Evolutionary conservation across 2,329 filamentous ascomycete genomes (phyloP).

Genomic region (Neofusicoccum umdonicola): DNA sequence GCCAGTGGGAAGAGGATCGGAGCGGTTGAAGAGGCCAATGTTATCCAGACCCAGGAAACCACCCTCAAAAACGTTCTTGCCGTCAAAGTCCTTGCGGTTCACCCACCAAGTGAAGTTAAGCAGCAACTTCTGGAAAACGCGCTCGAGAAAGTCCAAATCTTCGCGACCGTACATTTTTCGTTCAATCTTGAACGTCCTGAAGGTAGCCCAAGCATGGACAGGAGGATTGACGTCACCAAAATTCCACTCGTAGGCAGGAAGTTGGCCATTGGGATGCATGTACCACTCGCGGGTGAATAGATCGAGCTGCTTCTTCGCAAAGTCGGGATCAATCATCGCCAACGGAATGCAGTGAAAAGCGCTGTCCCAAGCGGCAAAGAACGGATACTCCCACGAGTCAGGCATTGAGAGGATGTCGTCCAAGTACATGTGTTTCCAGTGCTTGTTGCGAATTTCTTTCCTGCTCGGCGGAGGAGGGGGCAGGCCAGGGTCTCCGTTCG

Average conservation of each 20-base stretch:
- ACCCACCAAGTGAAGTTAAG: slow-evolving; percentile 99
- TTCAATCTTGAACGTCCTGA: slow-evolving; percentile 97
- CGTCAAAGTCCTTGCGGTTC: slow-evolving; percentile 89
- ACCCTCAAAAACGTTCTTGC: slow-evolving; percentile 96
- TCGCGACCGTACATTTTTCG: slow-evolving; percentile 94
- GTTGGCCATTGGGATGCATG: slow-evolving; percentile 94
- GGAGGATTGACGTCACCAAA: slow-evolving; percentile 96
- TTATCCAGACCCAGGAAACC: slow-evolving; percentile 96
- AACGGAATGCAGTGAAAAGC: slow-evolving; percentile 95
- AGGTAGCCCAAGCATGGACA: slow-evolving; percentile 93
- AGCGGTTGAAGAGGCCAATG: slow-evolving; percentile 95
- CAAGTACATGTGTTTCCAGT: slow-evolving; percentile 93
- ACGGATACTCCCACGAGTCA: slow-evolving; percentile 97
- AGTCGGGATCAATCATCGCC: slow-evolving; percentile 96
- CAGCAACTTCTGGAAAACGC: slow-evolving; percentile 92
- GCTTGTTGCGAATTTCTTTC: slow-evolving; percentile 77
- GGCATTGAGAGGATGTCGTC: slow-evolving; percentile 98
- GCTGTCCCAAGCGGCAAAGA: slow-evolving; percentile 96
- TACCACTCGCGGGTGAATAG: slow-evolving; percentile 97
- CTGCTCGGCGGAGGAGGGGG: slow-evolving; percentile 79
- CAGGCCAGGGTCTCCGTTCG: slow-evolving; percentile 85
- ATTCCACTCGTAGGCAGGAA: slow-evolving; percentile 95
- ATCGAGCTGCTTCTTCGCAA: slow-evolving; percentile 96
- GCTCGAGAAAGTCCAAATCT: slow-evolving; percentile 91
- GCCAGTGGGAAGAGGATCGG: slow-evolving; percentile 88